These are phyloP conservation scores for Colletotrichum liaoningense DNA, from an alignment of 2,329 filamentous ascomycete species.

Conservation along the genomic window DNA sequence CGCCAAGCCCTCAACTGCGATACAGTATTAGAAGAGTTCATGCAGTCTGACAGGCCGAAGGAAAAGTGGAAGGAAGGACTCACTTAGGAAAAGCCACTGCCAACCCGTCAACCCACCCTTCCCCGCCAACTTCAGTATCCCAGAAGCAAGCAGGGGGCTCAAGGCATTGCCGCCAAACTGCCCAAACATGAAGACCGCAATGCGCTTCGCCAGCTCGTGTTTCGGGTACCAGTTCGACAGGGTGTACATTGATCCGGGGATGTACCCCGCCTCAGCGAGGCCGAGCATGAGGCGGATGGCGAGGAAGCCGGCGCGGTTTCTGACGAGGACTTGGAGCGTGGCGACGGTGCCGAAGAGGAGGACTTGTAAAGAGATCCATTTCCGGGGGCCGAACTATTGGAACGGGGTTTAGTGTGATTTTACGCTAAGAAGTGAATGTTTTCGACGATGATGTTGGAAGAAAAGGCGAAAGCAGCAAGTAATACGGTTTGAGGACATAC, in stretches of 20 bases:
- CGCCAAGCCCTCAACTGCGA: conserved; percentile 56
- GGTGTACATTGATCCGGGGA: conserved; percentile 62
- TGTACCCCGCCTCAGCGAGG: conserved; percentile 62
- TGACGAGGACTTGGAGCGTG: conserved; percentile 56
- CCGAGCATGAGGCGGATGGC: conserved; percentile 57
- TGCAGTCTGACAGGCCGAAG: too few species aligned
- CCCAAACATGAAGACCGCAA: conserved; percentile 64
- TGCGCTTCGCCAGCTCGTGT: conserved; percentile 56
- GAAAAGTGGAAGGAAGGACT: background rate
- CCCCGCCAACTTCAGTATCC: conserved; percentile 57
- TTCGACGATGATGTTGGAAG: too few species aligned
- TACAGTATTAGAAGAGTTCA: background rate
- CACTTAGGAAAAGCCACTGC: conserved; percentile 64
- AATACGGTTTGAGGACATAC: too few species aligned
- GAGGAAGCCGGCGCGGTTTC: conserved; percentile 56
- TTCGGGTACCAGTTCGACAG: conserved; percentile 63
- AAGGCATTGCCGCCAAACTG: conserved; percentile 64
- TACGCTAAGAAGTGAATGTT: too few species aligned
- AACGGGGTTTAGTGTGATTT: background rate
- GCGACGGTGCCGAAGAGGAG: conserved; percentile 60
- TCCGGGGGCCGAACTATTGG: conserved; percentile 53
- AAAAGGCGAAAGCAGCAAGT: background rate
- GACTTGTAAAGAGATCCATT: conserved; percentile 62
- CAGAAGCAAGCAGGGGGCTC: conserved; percentile 60
- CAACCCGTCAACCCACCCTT: conserved; percentile 55